phyloP scores from a whole-genome alignment of 768 basidiomycete species.

The Boletus vermiculosoides region DNA sequence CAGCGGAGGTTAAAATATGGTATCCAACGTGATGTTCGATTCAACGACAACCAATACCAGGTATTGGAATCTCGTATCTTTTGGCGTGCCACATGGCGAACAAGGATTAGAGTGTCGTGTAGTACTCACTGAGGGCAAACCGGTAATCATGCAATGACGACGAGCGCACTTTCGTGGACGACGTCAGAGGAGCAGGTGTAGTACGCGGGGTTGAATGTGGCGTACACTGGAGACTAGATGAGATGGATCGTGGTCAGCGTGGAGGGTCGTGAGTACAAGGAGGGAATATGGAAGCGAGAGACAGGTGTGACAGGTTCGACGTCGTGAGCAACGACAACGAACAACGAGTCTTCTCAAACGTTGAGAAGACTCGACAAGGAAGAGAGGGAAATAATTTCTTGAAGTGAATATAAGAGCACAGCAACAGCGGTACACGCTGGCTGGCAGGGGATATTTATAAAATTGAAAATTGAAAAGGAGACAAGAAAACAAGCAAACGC shows the following conservation, averaged over 20 bases:
- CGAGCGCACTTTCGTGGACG: conserved; percentile 40
- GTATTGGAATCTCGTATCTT: conserved; percentile 4
- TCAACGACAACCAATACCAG: background rate
- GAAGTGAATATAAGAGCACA: conserved; percentile 37
- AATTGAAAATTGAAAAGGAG: background rate
- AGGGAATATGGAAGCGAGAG: conserved; percentile 24
- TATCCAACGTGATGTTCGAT: conserved; percentile 5
- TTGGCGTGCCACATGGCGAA: conserved; percentile 7
- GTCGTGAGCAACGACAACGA: conserved; percentile 25
- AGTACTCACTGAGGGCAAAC: conserved; percentile 38
- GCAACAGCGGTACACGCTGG: conserved; percentile 19
- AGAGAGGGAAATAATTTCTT: conserved; percentile 20
- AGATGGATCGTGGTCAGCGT: conserved; percentile 42
- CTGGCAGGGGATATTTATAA: conserved; percentile 14
- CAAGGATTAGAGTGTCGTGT: conserved; percentile 1
- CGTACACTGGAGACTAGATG: conserved; percentile 25
- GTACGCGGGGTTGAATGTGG: conserved; percentile 37
- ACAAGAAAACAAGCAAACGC: conserved; percentile 3
- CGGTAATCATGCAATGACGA: conserved; percentile 42
- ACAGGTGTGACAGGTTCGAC: conserved; percentile 13
- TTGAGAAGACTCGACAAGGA: conserved; percentile 25
- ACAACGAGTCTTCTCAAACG: conserved; percentile 22
- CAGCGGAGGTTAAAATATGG: conserved; percentile 14
- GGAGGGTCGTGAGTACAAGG: conserved; percentile 32
- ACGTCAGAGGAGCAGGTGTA: conserved; percentile 27